Base-by-base conservation (phyloP, 805 yeast species). In the Kurtzmaniella cleridarum region DNA sequence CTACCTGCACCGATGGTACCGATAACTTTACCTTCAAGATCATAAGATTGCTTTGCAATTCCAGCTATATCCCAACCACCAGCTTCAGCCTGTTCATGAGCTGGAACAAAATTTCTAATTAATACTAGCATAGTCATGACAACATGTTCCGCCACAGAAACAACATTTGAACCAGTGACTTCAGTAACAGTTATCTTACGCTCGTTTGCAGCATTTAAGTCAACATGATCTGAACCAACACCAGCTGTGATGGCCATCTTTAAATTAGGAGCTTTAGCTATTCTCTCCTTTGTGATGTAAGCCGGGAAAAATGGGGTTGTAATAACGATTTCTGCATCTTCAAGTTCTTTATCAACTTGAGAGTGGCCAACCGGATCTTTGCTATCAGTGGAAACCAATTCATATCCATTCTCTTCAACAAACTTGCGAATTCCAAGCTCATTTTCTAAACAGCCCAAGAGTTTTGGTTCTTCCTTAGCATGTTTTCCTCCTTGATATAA, bases 291-390 rank as follows among this genome's bases (percentile, higher is more conserved):
- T 40, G 81, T 75, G 57, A 84, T 70, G 60, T 84, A 84, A 28
- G 81, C 91, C 3, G 95, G 93, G 62, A 75, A 86, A 74, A 85
- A 84, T 3, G 95, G 93, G 10, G 91, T 84, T 30, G 90, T 78
- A 60, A 85, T 84, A 53, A 84, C 75, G 37, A 84, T 71, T 49
- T 84, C 93, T 4, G 90, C 85, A 44, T 80, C 88, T 35, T 69
- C 75, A 55, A 84, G 73, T 46, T 82, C 70, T 53, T 73, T 66
- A 59, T 84, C 93, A 35, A 84, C 73, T 28, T 56, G 71, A 2
- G 83, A 73, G 48, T 60, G 48, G 30, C 69, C 70, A 35, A 82
- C 82, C 1, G 67, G 66, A 41, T 84, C 95, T 59, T 84, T 84
- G 59, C 76, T 79, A 33, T 77, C 56, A 35, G 93, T 85, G 32